Base-by-base conservation (phyloP, 768 basidiomycete species). In the Mycena rosella region DNA sequence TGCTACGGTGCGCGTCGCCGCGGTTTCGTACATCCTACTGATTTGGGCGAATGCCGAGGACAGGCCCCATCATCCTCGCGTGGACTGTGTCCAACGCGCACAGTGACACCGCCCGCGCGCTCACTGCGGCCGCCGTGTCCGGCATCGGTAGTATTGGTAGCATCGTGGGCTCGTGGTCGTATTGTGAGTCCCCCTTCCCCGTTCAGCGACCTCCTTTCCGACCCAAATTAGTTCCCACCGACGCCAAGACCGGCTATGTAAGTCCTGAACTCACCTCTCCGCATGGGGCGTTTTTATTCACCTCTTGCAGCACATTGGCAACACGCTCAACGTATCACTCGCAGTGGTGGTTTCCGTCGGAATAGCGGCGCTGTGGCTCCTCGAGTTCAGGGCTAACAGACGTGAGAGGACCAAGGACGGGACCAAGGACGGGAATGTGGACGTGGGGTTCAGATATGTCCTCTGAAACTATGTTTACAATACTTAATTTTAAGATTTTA, bases 141-240 rank as follows among this genome's bases (percentile, higher is more conserved):
- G 60, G 60, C 15, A 26, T n/a, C 1, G 61, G 61, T 9, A 52
- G 42, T 9, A 32, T 63, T 14, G 61, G 61, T 6, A 54, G 42
- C 14, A 63, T 63, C 29, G 53, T 55, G 4, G 53, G n/a, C 7
- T 63, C 53, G n/a, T 63, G 61, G 61, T 44, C 53, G 53, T 63
- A 63, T 47, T 63, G 60, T 60, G 26, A 18, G 24, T 42, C 27
- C n/a, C 14, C 18, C n/a, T 17, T 30, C 13, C 26, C 27, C 13
- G 9, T 20, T n/a, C n/a, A n/a, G n/a, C n/a, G n/a, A n/a, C n/a
- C n/a, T 36, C 10, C 14, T n/a, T 44, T 20, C 47, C 26, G 40
- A 2, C 26, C 18, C 27, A 22, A 2, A 24, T 3, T 18, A 60
- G 60, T 63, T 52, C 61, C 53, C 2, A 55, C 51, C 24, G 61